Evolutionary conservation across 2,329 filamentous ascomycete genomes (phyloP).

Genomic region (Fusarium goolgardi): DNA sequence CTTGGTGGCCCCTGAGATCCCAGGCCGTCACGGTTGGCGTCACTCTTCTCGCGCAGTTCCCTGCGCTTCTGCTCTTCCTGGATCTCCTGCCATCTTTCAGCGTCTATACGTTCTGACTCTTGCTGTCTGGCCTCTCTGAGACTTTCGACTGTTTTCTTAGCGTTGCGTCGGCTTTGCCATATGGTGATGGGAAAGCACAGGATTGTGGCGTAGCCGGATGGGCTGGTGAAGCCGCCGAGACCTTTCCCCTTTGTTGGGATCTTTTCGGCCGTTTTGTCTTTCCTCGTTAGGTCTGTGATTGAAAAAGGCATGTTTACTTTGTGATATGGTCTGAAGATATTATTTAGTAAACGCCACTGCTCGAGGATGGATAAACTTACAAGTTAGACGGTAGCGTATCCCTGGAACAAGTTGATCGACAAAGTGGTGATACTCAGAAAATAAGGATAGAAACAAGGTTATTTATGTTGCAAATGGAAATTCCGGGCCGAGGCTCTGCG

Average conservation of each 20-base stretch:
- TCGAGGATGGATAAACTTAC: neutral
- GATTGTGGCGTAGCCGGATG: neutral
- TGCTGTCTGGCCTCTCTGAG: neutral
- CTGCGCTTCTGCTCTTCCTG: neutral
- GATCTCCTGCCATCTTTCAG: neutral
- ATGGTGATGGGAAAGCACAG: neutral
- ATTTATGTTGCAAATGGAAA: neutral
- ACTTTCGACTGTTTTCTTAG: neutral
- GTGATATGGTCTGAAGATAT: too few relatives aligned
- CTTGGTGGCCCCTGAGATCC: neutral
- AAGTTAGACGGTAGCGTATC: accelerated
- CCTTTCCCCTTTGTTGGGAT: neutral
- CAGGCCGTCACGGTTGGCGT: neutral
- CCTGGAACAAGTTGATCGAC: neutral
- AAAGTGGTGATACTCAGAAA: neutral
- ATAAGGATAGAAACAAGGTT: neutral
- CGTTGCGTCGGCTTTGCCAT: neutral
- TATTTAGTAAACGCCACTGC: accelerated
- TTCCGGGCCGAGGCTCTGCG: neutral
- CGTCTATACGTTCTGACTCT: neutral
- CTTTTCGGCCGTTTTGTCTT: slow-evolving; percentile 9
- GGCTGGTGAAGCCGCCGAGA: neutral
- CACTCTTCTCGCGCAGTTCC: neutral
- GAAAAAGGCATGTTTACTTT: slow-evolving; percentile 7
- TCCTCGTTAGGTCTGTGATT: slow-evolving; percentile 2